Evolutionary conservation across 768 basidiomycete species (phyloP).

Genomic region (Pulveroboletus sp.): DNA sequence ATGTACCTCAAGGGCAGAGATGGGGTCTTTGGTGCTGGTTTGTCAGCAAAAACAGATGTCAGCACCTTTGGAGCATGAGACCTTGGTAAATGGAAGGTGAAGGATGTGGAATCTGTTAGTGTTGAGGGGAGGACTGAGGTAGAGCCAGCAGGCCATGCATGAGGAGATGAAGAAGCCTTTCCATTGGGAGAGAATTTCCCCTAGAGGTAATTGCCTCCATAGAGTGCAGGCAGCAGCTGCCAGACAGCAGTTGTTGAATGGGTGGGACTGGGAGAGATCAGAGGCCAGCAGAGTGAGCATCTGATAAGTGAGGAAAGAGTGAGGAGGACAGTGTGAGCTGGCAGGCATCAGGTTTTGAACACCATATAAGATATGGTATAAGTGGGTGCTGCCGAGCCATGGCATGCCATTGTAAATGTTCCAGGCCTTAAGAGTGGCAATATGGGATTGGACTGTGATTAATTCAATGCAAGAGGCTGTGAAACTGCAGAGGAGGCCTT

Average conservation of each 20-base stretch:
- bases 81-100: constrained; percentile 17
- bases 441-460: too few relatives aligned
- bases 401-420: not conserved
- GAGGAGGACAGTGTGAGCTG: not conserved
- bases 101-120: not conserved
- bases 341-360: not conserved
- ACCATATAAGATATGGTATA: not conserved
- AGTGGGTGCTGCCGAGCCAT: not conserved
- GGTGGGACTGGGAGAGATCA: not conserved
- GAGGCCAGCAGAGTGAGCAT: too few relatives aligned
- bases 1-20: constrained; percentile 13
- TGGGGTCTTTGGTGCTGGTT: constrained; percentile 15
- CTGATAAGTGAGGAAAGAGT: not conserved
- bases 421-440: not conserved
- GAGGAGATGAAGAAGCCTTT: too few relatives aligned
- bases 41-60: constrained; percentile 34
- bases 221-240: not conserved
- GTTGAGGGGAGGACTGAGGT: not conserved
- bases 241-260: not conserved
- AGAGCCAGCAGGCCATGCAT: too few relatives aligned
- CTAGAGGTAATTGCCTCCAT: too few relatives aligned
- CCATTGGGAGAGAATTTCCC: too few relatives aligned
- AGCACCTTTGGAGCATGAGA: constrained; percentile 20
- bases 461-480: too few relatives aligned
- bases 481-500: too few relatives aligned